Percentiles rank a stretch among this genome's conserved stretches.
These are phyloP conservation scores for Alternaria gansuensis DNA, from an alignment of 2,329 filamentous ascomycete species.

Conservation along the genomic window DNA sequence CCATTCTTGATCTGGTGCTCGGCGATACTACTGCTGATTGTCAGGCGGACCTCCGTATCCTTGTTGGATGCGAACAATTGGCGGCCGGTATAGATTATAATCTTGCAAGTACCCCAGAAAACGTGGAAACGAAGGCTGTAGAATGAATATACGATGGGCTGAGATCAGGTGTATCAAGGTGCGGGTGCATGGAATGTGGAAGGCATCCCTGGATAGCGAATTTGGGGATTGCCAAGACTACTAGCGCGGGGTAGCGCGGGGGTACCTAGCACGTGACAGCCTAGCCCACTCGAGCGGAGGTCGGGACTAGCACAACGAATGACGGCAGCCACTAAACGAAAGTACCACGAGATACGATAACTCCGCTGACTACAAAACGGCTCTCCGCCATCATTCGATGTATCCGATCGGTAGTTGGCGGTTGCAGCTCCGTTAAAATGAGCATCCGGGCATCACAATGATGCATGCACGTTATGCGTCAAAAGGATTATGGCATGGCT, in stretches of 20 bases:
- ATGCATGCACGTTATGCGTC: not conserved
- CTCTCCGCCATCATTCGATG: slow-evolving; percentile 3
- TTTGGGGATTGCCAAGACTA: not conserved
- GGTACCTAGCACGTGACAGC: not conserved
- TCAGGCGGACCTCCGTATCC: slow-evolving; percentile 7
- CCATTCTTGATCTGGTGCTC: not conserved
- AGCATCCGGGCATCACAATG: not conserved
- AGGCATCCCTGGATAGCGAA: not conserved
- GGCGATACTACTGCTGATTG: slow-evolving; percentile 1
- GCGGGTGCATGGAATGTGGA: not conserved
- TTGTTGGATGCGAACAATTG: not conserved
- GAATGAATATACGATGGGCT: not conserved
- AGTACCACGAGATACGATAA: not conserved
- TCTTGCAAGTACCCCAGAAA: not conserved
- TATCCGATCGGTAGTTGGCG: not conserved
- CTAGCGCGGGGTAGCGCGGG: not conserved
- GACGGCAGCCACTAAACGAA: not conserved
- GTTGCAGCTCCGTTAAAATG: not conserved
- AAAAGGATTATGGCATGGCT: not conserved
- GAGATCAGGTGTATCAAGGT: not conserved
- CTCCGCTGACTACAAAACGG: not conserved
- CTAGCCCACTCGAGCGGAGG: not conserved
- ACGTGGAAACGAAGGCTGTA: not conserved
- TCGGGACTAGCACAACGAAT: not conserved
- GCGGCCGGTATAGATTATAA: not conserved